Base-by-base conservation (phyloP, 208 protist species). In the Leishmania major region DNA sequence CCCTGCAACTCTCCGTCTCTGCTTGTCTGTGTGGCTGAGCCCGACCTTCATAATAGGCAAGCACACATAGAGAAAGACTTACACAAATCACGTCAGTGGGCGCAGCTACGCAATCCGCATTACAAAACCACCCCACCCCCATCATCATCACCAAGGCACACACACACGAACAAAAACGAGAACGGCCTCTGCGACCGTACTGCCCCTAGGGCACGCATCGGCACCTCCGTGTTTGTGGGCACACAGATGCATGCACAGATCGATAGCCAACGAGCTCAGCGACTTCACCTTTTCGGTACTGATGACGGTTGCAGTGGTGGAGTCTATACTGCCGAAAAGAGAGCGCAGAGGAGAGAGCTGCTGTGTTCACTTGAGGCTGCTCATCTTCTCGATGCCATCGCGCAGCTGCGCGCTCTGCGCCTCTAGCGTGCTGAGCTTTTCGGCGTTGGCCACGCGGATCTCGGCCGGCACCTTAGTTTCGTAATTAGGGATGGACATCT, bases 401-500 rank as follows among this genome's bases (percentile, higher is more conserved):
- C 55, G 51, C 62, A 96, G 81, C 79, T 98, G 95, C 74, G 72
- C 62, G 76, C 92, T 82, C 83, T 97, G 90, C 57, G 80, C 83
- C 77, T 88, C 87, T n/a, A 98, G 88, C 2, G 90, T 84, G 22
- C 85, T 82, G 59, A 94, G 85, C 88, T 98, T 98, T 75, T 95
- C 93, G 22, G 84, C 89, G 86, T 99, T 97, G n/a, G 87, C 85
- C 10, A 62, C 75, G 37, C 91, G 94, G 15, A 98, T 87, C 47
- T 97, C 92, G 69, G 78, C 84, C 28, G 96, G 97, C 17, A 98
- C 96, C 86, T 98, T 98, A 19, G 86, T 91, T 67, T 96, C 88
- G 85, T 99, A 99, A 82, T 95, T 95, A 28, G 94, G 88, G 60
- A 93, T 93, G 11, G 86, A 91, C 89, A 98, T 98, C 85, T 97